Evolutionary conservation across 2,329 filamentous ascomycete species (phyloP), one percentile per base, ranked within the genome.

Genomic region (Phialemoniopsis sp.): DNA sequence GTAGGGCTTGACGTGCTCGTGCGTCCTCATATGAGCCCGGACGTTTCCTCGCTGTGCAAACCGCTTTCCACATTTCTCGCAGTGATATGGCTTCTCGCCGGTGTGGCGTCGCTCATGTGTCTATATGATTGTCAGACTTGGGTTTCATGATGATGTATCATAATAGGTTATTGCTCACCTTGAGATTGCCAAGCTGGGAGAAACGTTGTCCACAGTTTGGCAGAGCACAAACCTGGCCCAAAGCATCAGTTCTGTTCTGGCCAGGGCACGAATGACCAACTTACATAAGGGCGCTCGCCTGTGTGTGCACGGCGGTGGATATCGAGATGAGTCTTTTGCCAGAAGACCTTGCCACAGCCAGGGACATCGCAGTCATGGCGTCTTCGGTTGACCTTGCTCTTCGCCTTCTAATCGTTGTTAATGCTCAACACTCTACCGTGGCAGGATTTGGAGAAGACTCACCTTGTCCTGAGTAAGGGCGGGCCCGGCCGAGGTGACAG

Each of bases 271-370:
- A 17, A 2, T 28, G 13, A 9, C 34, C 3, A 33, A 70, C 87
- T 72, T 68, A 95, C 85, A 59, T 91, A 96, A 44, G 91, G 91
- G 59, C 89, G 93, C 39, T 86, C 81, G 13, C 93, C 93, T 3
- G 88, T 95, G 62, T 98, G 93, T 5, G 86, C 84, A 47, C 90
- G 78, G 34, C 79, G 82, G 60, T 98, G 93, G 36, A 94, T 96
- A 45, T 93, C 86, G 10, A 96, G 74, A 53, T 97, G 91, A 2
- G 90, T 95, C 65, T 91, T 95, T 57, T 97, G 91, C 43, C 80
- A 80, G 61, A 96, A 97, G 45, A 76, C 80, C 68, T 93, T 94
- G 50, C 73, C 71, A 61, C 91, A 97, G 31, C 78, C 78, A 8
- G 80, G 75, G 30, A 89, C 73, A 15, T 73, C 76, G 63, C 93